These are phyloP conservation scores for Solanum ossicruentum DNA, from an alignment of 257 asterid genomes.

Conservation along the genomic window DNA sequence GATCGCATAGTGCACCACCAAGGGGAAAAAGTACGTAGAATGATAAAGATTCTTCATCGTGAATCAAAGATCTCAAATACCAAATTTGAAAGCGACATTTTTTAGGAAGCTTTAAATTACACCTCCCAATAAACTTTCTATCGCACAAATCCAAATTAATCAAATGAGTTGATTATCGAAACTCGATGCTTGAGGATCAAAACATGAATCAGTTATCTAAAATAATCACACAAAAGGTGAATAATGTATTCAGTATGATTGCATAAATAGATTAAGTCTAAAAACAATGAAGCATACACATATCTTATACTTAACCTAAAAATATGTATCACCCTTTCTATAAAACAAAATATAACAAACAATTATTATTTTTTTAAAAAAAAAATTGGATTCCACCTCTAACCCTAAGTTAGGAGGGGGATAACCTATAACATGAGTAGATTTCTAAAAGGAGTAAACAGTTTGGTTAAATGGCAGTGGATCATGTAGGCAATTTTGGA, in stretches of 20 bases:
- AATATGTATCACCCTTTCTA: too few species aligned
- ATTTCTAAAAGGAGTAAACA: neutral
- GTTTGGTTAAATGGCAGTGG: neutral
- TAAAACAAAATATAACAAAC: neutral
- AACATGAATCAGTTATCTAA: neutral
- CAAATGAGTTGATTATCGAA: neutral
- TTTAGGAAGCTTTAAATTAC: neutral
- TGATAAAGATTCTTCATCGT: neutral
- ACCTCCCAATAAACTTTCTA: neutral
- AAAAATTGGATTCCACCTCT: neutral
- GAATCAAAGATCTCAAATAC: neutral
- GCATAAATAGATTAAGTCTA: too few species aligned
- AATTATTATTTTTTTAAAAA: neutral
- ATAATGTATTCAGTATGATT: too few species aligned
- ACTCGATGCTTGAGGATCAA: neutral
- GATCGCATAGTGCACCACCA: neutral
- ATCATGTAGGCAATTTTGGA: conserved; percentile 14
- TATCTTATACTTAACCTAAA: too few species aligned
- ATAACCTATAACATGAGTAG: neutral
- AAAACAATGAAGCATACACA: too few species aligned
- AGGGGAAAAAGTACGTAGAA: neutral
- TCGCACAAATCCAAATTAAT: neutral
- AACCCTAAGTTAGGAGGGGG: neutral
- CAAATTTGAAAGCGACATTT: neutral
- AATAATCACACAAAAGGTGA: too few species aligned